phyloP scores from a whole-genome alignment of 2,329 filamentous ascomycete species.

The Leptosphaerulina australis region DNA sequence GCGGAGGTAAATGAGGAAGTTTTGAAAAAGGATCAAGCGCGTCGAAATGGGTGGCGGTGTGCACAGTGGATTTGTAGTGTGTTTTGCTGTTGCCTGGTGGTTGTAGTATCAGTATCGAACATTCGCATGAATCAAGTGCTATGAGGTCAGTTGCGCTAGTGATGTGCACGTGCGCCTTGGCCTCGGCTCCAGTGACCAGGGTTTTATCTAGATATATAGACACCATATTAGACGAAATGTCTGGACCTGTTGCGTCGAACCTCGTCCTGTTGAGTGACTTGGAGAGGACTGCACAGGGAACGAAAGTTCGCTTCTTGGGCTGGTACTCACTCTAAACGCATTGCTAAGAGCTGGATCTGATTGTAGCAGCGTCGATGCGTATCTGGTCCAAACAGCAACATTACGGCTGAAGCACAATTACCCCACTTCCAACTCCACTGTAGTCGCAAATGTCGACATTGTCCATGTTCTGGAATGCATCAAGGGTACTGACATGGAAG shows the following conservation, averaged over 20 bases:
- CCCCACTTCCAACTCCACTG: conserved; percentile 50
- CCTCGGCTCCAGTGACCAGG: conserved; percentile 15
- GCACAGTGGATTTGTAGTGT: conserved; percentile 18
- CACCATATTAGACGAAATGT: conserved; percentile 32
- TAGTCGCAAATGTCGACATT: conserved; percentile 70
- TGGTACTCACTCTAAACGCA: conserved; percentile 67
- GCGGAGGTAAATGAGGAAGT: neutral
- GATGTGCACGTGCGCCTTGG: conserved; percentile 18
- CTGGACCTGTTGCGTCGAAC: conserved; percentile 61
- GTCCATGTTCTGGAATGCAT: conserved; percentile 71
- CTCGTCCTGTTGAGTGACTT: conserved; percentile 58
- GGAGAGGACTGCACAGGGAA: conserved; percentile 57
- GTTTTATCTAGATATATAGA: conserved; percentile 5
- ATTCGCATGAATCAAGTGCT: conserved; percentile 20
- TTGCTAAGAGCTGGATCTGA: conserved; percentile 17
- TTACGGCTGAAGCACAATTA: conserved; percentile 73
- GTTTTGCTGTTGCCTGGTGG: conserved; percentile 24
- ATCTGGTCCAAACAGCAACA: conserved; percentile 62
- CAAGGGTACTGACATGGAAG: conserved; percentile 65
- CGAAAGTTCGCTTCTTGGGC: conserved; percentile 91
- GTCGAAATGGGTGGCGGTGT: conserved; percentile 4
- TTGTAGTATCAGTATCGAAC: conserved; percentile 20
- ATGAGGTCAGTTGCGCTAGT: conserved; percentile 18
- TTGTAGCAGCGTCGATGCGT: conserved; percentile 61
- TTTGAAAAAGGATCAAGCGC: neutral